phyloP scores from a whole-genome alignment of 1,284 basidiomycete species.

The Stereum hirsutum region DNA sequence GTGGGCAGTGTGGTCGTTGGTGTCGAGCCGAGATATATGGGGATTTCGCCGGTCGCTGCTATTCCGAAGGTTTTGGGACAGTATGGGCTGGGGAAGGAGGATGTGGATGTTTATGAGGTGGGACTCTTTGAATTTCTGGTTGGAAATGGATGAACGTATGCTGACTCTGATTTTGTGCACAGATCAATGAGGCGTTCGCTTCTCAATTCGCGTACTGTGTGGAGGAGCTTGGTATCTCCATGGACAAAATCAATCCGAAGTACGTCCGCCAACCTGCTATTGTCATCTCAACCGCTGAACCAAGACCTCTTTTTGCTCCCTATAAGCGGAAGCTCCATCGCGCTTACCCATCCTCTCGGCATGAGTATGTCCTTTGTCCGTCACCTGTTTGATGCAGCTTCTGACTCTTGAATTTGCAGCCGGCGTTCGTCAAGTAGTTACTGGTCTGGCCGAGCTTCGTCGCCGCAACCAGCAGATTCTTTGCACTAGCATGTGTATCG shows the following conservation, averaged over 20 bases:
- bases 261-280: constrained; percentile 21
- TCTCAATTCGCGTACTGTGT: constrained; percentile 77
- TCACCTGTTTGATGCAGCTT: constrained; percentile 3
- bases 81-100: constrained; percentile 70
- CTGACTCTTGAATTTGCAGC: constrained; percentile 30
- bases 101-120: constrained; percentile 86
- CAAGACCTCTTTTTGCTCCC: background rate
- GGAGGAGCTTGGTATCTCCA: constrained; percentile 70
- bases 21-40: constrained; percentile 82
- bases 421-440: constrained; percentile 79
- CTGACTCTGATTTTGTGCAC: background rate
- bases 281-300: no score
- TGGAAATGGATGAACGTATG: constrained; percentile 20
- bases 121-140: background rate
- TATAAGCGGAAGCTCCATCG: constrained; percentile 80
- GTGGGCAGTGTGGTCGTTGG: constrained; percentile 77
- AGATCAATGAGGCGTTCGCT: constrained; percentile 83
- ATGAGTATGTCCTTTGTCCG: constrained; percentile 50
- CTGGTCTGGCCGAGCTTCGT: constrained; percentile 73
- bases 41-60: constrained; percentile 77
- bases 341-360: constrained; percentile 72
- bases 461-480: constrained; percentile 57
- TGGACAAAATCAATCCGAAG: constrained; percentile 86
- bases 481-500: constrained; percentile 85
- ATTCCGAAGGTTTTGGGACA: constrained; percentile 74